These are phyloP conservation scores for Westerdykella sp. DNA, from an alignment of 2,329 filamentous ascomycete genomes.

Conservation along the genomic window DNA sequence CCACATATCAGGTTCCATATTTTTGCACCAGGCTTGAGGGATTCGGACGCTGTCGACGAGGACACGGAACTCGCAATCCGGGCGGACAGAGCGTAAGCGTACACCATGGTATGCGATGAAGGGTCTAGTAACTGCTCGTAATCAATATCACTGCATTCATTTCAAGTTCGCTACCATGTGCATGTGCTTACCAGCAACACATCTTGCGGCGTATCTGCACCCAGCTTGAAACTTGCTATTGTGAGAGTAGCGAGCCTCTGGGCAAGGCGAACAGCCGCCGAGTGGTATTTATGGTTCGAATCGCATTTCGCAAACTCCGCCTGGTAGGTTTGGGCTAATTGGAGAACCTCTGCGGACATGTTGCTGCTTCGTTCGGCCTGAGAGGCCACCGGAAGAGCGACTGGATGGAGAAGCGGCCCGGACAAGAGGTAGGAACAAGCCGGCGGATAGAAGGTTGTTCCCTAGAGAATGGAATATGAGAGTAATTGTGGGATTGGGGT, in stretches of 20 bases:
- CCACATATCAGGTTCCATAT: conserved; percentile 47
- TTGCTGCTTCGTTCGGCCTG: conserved; percentile 3
- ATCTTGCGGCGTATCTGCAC: conserved; percentile 36
- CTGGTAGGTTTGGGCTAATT: conserved; percentile 31
- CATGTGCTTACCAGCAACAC: conserved; percentile 30
- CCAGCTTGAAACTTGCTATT: conserved; percentile 29
- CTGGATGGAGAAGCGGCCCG: too few species aligned
- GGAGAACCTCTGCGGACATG: conserved; percentile 30
- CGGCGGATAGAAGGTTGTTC: too few species aligned
- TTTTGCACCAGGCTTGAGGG: too few species aligned
- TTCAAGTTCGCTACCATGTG: not conserved
- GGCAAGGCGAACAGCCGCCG: conserved; percentile 30
- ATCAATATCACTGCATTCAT: not conserved
- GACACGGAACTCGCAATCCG: conserved; percentile 35
- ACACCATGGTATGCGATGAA: conserved; percentile 53
- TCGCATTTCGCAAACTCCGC: conserved; percentile 25
- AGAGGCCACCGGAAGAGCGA: not conserved
- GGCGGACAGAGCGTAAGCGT: conserved; percentile 49
- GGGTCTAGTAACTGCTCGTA: conserved; percentile 47
- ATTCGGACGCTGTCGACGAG: too few species aligned
- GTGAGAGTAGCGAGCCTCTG: conserved; percentile 31
- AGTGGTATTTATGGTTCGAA: conserved; percentile 37
- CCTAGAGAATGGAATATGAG: too few species aligned
- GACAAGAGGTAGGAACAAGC: too few species aligned
- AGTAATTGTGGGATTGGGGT: too few species aligned